Evolutionary conservation across 2,329 filamentous ascomycete species (phyloP).

Genomic region (Fusarium transvaalense): DNA sequence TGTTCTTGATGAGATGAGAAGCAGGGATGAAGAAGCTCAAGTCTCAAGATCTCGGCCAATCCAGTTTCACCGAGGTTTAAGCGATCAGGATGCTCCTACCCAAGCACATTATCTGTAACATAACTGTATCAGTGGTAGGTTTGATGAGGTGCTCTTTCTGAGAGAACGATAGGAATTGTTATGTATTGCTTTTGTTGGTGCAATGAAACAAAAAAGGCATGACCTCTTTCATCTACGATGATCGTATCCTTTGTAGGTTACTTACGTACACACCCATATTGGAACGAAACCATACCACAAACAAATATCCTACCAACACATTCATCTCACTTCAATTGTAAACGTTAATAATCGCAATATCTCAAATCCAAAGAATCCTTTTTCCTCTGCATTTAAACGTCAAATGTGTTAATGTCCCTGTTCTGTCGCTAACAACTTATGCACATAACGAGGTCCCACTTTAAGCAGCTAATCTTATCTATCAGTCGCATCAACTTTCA

Average conservation of each 20-base stretch:
- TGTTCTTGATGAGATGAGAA: constrained; percentile 35
- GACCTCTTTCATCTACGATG: not conserved
- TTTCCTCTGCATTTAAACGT: not conserved
- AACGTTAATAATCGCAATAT: no score
- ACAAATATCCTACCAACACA: not conserved
- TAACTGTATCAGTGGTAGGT: not conserved
- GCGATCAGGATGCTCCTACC: constrained; percentile 2
- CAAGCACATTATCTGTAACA: not conserved
- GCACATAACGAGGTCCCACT: constrained; percentile 26
- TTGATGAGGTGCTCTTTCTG: not conserved
- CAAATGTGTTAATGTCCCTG: not conserved
- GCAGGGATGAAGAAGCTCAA: constrained; percentile 18
- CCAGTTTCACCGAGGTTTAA: constrained; percentile 28
- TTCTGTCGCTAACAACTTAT: not conserved
- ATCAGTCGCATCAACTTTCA: constrained; percentile 26
- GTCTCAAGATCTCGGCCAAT: constrained; percentile 1
- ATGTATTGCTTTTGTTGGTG: not conserved
- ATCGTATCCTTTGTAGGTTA: not conserved
- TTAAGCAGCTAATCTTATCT: constrained; percentile 9
- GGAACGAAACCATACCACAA: not conserved
- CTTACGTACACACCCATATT: not conserved
- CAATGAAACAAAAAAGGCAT: not conserved
- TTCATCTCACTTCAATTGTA: not conserved
- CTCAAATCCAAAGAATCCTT: not conserved
- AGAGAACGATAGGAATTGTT: not conserved